Evolutionary conservation across 352 stramenopile genomes (phyloP), one percentile per base, ranked within the genome.

Genomic region (Phytophthora nicotianae): DNA sequence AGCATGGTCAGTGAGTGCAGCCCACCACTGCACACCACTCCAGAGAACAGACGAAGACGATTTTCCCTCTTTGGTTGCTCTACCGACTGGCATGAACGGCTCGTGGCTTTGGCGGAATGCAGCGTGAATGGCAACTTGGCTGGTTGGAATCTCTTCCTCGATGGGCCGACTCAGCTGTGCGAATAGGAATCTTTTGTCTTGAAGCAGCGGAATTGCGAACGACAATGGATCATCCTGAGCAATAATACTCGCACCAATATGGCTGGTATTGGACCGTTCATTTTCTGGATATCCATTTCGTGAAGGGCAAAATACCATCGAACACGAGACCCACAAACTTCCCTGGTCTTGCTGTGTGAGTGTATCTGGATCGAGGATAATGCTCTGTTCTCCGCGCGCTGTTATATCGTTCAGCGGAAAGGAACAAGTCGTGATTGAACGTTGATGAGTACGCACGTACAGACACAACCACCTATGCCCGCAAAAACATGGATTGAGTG

Each of bases 61-160:
- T 26, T 62, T 66, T 21, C 16, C 42, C 27, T 33, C 52, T 27
- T 49, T 45, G 41, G 4, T 56, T 2, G 16, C 20, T 53, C 52
- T 43, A 16, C 29, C 37, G 4, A 53, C 14, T 50, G 58, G 45
- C 54, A 83, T 62, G 21, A 60, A 57, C 4, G 58, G 47, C 3
- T 71, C 68, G 19, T 83, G 71, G 6, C 65, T 65, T 65, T 83
- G 74, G 23, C 72, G 72, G 24, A 83, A 83, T 16, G 54, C 62
- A 40, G 71, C 51, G 33, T 69, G 59, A 24, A 83, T 66, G 3
- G 62, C 65, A 69, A 72, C 50, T 66, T 79, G 64, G 47, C 68
- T 79, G 17, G 58, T 64, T 26, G 61, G 51, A 5, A 58, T 67
- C 16, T 77, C 62, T 52, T 69, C 69, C 24, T 66, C 52, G 20